Conservation (phyloP, 73 alveolate genomes). For the Durusdinium trenchii region DNA sequence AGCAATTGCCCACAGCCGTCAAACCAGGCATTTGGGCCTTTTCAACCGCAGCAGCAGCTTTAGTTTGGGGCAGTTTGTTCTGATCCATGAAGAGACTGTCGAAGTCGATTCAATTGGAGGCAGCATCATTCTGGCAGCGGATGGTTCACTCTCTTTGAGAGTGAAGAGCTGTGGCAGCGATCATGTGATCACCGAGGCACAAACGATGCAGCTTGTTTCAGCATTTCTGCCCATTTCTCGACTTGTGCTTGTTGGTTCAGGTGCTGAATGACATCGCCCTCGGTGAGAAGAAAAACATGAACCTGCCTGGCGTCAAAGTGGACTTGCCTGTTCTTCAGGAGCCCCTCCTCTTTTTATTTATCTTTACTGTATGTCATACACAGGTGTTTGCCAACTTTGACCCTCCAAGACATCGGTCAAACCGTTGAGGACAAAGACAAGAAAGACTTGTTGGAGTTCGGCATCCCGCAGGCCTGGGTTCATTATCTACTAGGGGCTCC, state of each 20-base stretch:
- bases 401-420: too few relatives aligned
- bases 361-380: background rate
- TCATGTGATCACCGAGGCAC: slow-evolving; percentile 92
- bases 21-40: slow-evolving; percentile 96
- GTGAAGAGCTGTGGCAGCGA: slow-evolving; percentile 97
- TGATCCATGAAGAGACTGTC: background rate
- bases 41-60: background rate
- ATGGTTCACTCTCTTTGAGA: slow-evolving; percentile 97
- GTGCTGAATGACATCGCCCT: slow-evolving; percentile 97
- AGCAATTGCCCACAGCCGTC: slow-evolving; percentile 97
- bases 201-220: background rate
- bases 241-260: background rate
- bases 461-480: slow-evolving; percentile 97
- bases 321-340: slow-evolving; percentile 94
- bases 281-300: slow-evolving; percentile 99
- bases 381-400: background rate
- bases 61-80: background rate
- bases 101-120: background rate
- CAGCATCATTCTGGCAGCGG: slow-evolving; percentile 98
- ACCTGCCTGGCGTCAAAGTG: slow-evolving; percentile 99
- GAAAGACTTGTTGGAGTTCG: slow-evolving; percentile 99
- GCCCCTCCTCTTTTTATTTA: background rate
- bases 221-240: background rate
- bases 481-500: too few relatives aligned
- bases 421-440: slow-evolving; percentile 98